Base-by-base conservation (phyloP, 768 basidiomycete genomes). In the Stropharia rugosoannulata region DNA sequence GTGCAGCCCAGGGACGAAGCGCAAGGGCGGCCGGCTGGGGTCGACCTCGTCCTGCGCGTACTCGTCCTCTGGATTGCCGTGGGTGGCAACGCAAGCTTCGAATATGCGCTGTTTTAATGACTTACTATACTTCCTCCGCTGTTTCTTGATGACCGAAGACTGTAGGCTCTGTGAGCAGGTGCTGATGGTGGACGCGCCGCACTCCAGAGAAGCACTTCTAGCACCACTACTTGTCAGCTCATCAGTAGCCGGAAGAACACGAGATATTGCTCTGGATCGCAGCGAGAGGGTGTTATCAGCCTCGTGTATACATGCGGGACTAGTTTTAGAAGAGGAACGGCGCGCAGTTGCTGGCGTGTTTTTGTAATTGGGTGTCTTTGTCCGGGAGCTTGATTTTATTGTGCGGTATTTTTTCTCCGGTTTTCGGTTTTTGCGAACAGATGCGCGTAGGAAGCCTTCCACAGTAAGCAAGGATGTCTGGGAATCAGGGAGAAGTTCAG, bases 31-130 rank as follows among this genome's bases (percentile, higher is more conserved):
- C 10, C 72, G 65, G 8, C 16, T 54, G 5, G 60, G 46, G 27
- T 45, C 36, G 29, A 40, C 35, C 46, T 37, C 57, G 41, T 55
- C 50, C 37, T 45, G 51, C 22, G 56, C 49, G 39, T 68, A 56
- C 36, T 46, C 58, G 13, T 66, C 62, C 15, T 69, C 66, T 10
- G 73, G 65, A 27, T 73, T 64, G 9, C 70, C 73, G 49, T 69
- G 62, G 1, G 73, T 70, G 35, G 70, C 55, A 8, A 73, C 57
- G 40, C 73, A 71, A 42, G 75, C 75, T 46, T 68, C 67, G 25
- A 74, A 64, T 50, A 76, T 60, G 27, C 75, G 68, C 38, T 65
- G 56, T n/a, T 68, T 63, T 19, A 74, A 63, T 5, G 68, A 42
- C 47, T 61, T 67, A 12, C 22, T 22, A 22, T 36, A 43, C 36